These are phyloP conservation scores for Chara braunii DNA, from an alignment of 139 green algal genomes.

Conservation along the genomic window DNA sequence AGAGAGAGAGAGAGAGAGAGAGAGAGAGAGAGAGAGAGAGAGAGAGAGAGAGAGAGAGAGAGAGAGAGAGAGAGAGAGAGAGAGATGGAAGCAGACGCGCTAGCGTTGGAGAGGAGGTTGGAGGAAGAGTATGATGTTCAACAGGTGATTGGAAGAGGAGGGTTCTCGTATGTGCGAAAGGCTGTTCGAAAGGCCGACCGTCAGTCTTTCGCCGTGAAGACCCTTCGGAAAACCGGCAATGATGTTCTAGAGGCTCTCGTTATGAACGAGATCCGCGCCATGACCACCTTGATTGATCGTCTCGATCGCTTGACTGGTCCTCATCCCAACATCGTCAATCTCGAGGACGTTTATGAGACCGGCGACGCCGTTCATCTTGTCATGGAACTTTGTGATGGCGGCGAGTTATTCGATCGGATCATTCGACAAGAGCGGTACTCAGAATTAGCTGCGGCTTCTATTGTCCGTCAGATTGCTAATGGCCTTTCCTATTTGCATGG, in stretches of 20 bases:
- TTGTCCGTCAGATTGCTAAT: constrained; percentile 28
- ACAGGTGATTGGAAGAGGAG: constrained; percentile 31
- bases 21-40: too few species aligned
- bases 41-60: too few species aligned
- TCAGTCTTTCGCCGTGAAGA: constrained; percentile 31
- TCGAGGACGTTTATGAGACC: constrained; percentile 43
- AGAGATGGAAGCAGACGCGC: too few species aligned
- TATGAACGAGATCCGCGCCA: constrained; percentile 40
- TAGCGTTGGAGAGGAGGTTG: too few species aligned
- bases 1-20: too few species aligned
- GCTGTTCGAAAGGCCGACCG: constrained; percentile 13
- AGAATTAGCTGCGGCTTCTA: constrained; percentile 9
- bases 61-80: too few species aligned
- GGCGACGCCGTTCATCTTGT: constrained; percentile 43
- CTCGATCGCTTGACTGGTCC: constrained; percentile 5
- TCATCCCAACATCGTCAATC: constrained; percentile 38
- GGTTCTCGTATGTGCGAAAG: constrained; percentile 28
- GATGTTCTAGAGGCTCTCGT: constrained; percentile 28
- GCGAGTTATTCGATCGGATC: constrained; percentile 94
- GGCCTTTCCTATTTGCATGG: constrained; percentile 32
- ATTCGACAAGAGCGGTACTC: constrained; percentile 47
- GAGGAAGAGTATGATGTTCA: constrained; percentile 30
- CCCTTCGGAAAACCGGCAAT: constrained; percentile 21
- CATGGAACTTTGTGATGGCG: constrained; percentile 83
- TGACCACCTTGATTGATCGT: constrained; percentile 26